Base-by-base conservation (phyloP, 2,329 filamentous ascomycete genomes). In the Parafenestella ontariensis region DNA sequence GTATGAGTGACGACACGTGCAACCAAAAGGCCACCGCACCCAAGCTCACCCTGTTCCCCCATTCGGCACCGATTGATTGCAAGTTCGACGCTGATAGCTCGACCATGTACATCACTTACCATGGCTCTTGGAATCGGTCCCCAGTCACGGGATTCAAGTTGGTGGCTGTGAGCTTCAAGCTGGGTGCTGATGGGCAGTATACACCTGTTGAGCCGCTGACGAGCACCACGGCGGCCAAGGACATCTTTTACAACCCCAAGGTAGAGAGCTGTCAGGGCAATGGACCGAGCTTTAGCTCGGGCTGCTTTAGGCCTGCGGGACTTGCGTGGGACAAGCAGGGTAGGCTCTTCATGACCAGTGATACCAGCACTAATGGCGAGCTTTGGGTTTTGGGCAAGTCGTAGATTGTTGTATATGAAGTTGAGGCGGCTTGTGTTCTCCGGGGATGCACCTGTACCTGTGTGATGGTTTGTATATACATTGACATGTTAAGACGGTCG, bases 11-110 rank as follows among this genome's bases (percentile, higher is more conserved):
- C 62, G 73, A 74, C 4, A 78, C 73, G 3, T 83, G 81, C 68
- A 63, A 64, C 3, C 62, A 72, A 13, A 66, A 76, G 18, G 69
- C 70, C 8, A 68, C 74, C 10, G 66, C 76, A 2, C 76, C 81
- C 8, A 69, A 84, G 1, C 75, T 91, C 20, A 84, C 64, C 0
- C 82, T 88, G 65, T 78, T 83, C 52, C 84, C 89, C 0, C 89
- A 92, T 72, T 88, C 83, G 58, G 88, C 89, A 0, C 89, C 89
- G 0, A 79, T 92, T 2, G 88, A 90, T 61, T 84, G 90, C 68
- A 85, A 85, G 55, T 92, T 92, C 76, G 79, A 83, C 60, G 65
- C 78, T 33, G 84, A 82, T 34, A 82, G 79, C 18, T 79, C 78
- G 1, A 76, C 78, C 10, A 87, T 87, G 3, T 91, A 84, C 70